Conservation (phyloP, 768 basidiomycete genomes). For the Dioszegia hungarica region DNA sequence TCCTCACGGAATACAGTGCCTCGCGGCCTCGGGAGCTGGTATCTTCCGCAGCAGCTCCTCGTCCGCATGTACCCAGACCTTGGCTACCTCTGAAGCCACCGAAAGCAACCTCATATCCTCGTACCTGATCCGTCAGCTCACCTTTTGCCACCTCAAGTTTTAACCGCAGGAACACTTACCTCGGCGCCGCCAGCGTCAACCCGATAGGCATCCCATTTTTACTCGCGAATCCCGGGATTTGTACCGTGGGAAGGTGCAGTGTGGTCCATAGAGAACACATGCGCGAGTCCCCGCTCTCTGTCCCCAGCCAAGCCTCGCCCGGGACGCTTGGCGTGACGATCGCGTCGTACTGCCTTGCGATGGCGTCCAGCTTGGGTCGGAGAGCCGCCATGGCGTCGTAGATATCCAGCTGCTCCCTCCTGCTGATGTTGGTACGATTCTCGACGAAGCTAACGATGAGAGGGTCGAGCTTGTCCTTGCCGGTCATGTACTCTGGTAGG, state of each 20-base stretch:
- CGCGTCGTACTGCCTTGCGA: slow-evolving; percentile 37
- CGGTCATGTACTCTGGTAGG: slow-evolving; percentile 32
- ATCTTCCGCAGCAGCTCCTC: slow-evolving; percentile 11
- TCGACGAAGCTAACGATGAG: slow-evolving; percentile 26
- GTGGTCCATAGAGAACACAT: slow-evolving; percentile 43
- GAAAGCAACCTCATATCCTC: slow-evolving; percentile 35
- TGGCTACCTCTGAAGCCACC: slow-evolving; percentile 30
- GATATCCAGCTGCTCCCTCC: slow-evolving; percentile 23
- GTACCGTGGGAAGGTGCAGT: slow-evolving; percentile 35
- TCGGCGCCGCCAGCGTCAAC: slow-evolving; percentile 39
- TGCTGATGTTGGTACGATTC: slow-evolving; percentile 20
- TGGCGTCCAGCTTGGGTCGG: slow-evolving; percentile 34
- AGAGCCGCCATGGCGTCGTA: slow-evolving; percentile 39
- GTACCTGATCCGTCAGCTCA: slow-evolving; percentile 20
- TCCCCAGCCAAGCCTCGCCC: slow-evolving; percentile 32
- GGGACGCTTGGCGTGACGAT: slow-evolving; percentile 39
- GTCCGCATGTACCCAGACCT: slow-evolving; percentile 23
- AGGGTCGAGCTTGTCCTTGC: slow-evolving; percentile 16
- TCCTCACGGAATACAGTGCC: neutral
- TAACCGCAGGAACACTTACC: neutral
- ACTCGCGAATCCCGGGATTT: slow-evolving; percentile 44
- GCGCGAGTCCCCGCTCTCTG: slow-evolving; percentile 21
- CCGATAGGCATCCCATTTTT: slow-evolving; percentile 43
- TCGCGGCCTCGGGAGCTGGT: neutral
- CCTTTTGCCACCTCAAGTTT: neutral